A percentile compares a stretch with the other conserved stretches of the same genome.
These are phyloP conservation scores for Acanthamoeba lenticulata DNA, from an alignment of 208 protist species.

Conservation along the genomic window DNA sequence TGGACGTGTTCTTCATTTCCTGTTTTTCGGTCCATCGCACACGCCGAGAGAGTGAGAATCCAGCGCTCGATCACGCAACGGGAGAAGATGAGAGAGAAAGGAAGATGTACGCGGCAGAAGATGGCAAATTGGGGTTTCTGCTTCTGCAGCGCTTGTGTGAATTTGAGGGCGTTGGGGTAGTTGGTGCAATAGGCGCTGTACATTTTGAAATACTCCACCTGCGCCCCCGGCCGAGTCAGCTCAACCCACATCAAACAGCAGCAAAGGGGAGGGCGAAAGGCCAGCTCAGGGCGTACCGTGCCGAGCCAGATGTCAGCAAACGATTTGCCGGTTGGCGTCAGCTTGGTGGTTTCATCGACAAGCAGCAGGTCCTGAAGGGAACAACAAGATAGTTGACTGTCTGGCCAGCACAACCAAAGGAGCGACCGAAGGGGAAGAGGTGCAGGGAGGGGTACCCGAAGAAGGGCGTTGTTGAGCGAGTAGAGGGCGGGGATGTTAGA, in stretches of 20 bases:
- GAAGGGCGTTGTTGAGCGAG: neutral
- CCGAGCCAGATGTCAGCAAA: conserved; percentile 28
- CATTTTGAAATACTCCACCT: conserved; percentile 61
- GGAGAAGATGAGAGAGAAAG: neutral
- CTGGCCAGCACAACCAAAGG: neutral
- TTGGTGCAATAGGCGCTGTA: conserved; percentile 56
- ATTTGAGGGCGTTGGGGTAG: conserved; percentile 13
- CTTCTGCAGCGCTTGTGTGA: neutral
- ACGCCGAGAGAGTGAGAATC: neutral
- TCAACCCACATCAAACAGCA: too few species aligned
- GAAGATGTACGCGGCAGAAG: conserved; percentile 20
- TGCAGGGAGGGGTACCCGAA: neutral
- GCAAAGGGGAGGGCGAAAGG: neutral
- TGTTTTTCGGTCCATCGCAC: too few species aligned
- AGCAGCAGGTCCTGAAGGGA: neutral
- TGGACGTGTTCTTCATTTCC: neutral
- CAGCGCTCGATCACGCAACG: neutral
- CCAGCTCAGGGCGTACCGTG: too few species aligned
- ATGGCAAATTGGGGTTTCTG: neutral
- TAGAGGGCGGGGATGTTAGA: neutral
- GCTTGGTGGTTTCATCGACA: neutral
- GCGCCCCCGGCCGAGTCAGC: too few species aligned
- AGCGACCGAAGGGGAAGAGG: neutral
- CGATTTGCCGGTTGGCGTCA: neutral
- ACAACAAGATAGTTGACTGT: too few species aligned